These are phyloP conservation scores for Medicago arabica DNA, from an alignment of 306 rosid species.

Conservation along the genomic window DNA sequence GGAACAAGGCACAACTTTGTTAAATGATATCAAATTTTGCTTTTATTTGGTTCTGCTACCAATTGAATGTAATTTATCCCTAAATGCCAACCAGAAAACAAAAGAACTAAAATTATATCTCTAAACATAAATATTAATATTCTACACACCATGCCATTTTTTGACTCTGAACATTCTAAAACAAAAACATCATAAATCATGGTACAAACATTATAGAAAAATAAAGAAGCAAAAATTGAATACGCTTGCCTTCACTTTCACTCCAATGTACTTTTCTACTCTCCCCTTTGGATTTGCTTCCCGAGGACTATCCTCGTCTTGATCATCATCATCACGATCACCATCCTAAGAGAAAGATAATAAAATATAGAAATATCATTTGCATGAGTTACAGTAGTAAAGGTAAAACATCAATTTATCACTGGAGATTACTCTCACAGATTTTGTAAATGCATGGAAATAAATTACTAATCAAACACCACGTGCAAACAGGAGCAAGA, in stretches of 20 bases:
- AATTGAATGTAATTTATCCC: slow-evolving; percentile 29
- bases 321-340: slow-evolving; percentile 81
- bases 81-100: slow-evolving; percentile 20
- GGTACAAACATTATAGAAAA: slow-evolving; percentile 27
- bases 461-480: slow-evolving; percentile 26
- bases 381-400: slow-evolving; percentile 20
- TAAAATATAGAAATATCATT: slow-evolving; percentile 32
- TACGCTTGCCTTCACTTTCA: slow-evolving; percentile 91
- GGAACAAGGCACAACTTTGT: slow-evolving; percentile 1
- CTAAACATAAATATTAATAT: slow-evolving; percentile 20
- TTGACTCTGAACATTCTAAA: slow-evolving; percentile 1
- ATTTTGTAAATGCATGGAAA: slow-evolving; percentile 20
- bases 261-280: slow-evolving; percentile 96
- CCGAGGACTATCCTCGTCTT: slow-evolving; percentile 81
- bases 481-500: not conserved
- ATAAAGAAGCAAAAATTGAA: slow-evolving; percentile 31
- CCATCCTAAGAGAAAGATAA: slow-evolving; percentile 72
- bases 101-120: slow-evolving; percentile 23
- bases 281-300: slow-evolving; percentile 89
- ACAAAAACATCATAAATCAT: too few relatives aligned
- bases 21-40: slow-evolving; percentile 7
- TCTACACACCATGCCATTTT: slow-evolving; percentile 1
- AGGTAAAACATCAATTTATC: slow-evolving; percentile 2
- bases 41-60: slow-evolving; percentile 3
- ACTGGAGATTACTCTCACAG: slow-evolving; percentile 7